These are phyloP conservation scores for Volvox carteri DNA, from an alignment of 163 green algal genomes.

Conservation along the genomic window DNA sequence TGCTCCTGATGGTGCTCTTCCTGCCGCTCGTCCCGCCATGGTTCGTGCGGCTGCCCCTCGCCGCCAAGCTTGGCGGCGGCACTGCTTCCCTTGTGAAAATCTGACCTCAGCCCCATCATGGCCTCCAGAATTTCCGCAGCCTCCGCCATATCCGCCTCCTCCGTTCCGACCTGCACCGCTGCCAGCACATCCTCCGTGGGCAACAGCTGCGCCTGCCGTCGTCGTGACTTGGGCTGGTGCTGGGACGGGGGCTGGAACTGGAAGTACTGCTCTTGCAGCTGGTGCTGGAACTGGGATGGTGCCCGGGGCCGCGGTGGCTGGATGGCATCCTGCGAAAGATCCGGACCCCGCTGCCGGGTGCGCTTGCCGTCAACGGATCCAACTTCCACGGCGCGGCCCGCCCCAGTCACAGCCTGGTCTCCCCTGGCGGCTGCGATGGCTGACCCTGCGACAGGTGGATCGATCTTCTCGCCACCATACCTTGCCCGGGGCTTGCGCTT, in stretches of 20 bases:
- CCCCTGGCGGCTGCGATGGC: not conserved
- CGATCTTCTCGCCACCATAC: not conserved
- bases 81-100: not conserved
- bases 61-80: not conserved
- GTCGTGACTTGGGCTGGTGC: not conserved
- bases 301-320: not conserved
- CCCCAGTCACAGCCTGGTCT: not conserved
- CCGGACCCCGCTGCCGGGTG: not conserved
- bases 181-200: slow-evolving; percentile 24
- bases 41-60: not conserved
- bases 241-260: slow-evolving; percentile 18
- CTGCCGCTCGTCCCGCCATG: not conserved
- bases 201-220: not conserved
- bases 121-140: slow-evolving; percentile 72
- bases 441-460: not conserved
- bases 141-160: slow-evolving; percentile 57
- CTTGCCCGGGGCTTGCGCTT: not conserved
- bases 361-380: not conserved
- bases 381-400: not conserved
- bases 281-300: not conserved
- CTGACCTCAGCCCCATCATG: slow-evolving; percentile 50
- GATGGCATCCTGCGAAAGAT: not conserved
- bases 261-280: not conserved
- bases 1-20: slow-evolving; percentile 6
- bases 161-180: slow-evolving; percentile 47